Evolutionary conservation across 345 rosid species (phyloP).

Genomic region (Anastatica hierochuntica): DNA sequence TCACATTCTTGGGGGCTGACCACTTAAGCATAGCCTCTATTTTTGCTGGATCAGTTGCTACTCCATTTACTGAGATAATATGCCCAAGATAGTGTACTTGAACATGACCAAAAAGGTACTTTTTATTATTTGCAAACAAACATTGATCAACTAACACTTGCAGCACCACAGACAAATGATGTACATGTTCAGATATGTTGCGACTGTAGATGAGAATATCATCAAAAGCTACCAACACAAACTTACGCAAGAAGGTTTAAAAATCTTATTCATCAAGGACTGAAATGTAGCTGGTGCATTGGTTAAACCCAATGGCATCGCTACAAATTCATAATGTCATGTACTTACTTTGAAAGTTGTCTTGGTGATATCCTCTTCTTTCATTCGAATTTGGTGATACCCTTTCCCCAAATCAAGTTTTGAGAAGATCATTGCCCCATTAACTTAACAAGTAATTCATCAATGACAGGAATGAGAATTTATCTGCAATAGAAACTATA

Average conservation of each 20-base stretch:
- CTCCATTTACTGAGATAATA: not conserved
- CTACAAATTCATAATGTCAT: not conserved
- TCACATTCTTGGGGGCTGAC: not conserved
- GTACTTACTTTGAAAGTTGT: not conserved
- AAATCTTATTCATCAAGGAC: not conserved
- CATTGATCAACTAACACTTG: not conserved
- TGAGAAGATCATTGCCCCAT: not conserved
- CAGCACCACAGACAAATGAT: too few relatives aligned
- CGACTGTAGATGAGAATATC: not conserved
- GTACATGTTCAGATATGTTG: too few relatives aligned
- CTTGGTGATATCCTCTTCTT: not conserved
- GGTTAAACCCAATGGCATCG: not conserved
- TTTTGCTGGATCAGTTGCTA: not conserved
- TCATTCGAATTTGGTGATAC: not conserved
- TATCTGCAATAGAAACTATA: too few relatives aligned
- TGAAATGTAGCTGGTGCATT: not conserved
- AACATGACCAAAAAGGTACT: not conserved
- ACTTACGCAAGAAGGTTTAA: not conserved
- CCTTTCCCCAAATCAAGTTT: not conserved
- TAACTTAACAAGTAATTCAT: not conserved
- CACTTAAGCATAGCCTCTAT: not conserved
- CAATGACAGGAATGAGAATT: not conserved
- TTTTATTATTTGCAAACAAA: not conserved
- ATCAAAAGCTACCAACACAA: not conserved
- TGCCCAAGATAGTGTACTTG: not conserved